These are phyloP conservation scores for Chamaecyparis obtusa DNA, from an alignment of 75 land plant genomes.

Conservation along the genomic window DNA sequence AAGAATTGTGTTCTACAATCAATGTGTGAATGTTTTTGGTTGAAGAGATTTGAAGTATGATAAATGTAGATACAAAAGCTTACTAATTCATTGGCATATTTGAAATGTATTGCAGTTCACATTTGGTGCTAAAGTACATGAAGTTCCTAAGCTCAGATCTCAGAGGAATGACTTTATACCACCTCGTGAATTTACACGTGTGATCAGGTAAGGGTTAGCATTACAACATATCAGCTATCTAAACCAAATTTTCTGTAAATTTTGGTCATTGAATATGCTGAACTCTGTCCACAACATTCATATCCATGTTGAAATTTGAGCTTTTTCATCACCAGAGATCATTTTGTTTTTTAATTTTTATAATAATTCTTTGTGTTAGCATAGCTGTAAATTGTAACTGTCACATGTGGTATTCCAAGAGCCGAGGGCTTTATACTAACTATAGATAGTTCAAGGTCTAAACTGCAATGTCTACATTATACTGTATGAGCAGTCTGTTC, in stretches of 20 bases:
- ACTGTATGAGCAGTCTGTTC: not conserved
- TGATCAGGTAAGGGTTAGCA: constrained; percentile 43
- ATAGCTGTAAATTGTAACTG: not conserved
- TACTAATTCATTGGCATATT: not conserved
- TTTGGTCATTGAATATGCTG: not conserved
- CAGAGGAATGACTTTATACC: constrained; percentile 34
- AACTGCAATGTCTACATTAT: not conserved
- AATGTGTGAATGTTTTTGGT: not conserved
- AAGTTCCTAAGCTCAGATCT: constrained; percentile 55
- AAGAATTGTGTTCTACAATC: too few species aligned
- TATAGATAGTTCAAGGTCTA: not conserved
- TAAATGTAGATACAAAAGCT: not conserved
- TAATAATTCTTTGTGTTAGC: not conserved
- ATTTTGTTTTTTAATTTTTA: not conserved
- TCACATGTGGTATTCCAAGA: not conserved
- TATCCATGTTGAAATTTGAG: not conserved
- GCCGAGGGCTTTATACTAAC: not conserved
- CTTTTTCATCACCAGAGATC: not conserved
- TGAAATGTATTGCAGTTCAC: constrained; percentile 44
- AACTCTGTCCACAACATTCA: not conserved
- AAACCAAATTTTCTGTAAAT: not conserved
- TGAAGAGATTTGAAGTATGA: not conserved
- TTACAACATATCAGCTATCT: not conserved
- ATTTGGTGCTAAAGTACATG: constrained; percentile 61
- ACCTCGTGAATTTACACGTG: constrained; percentile 61